Evolutionary conservation across 2,329 filamentous ascomycete genomes (phyloP), one percentile per base, ranked within the genome.

Genomic region (Scleromitrula shiraiana): DNA sequence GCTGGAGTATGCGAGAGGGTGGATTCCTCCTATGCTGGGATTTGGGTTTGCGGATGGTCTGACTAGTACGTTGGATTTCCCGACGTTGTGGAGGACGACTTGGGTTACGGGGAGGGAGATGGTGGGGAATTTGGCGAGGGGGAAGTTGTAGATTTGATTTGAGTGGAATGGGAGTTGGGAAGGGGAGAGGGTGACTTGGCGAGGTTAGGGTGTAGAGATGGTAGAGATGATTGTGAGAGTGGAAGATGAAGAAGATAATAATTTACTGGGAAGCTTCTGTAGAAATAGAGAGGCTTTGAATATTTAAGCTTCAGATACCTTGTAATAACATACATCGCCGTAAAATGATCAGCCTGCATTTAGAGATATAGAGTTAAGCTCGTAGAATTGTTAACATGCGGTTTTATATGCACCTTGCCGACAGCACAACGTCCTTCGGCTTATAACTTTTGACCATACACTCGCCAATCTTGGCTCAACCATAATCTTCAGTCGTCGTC

Each of bases 11-110:
- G 86, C 86, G 39, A 75, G 83, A 57, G 88, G 89, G 54, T 95
- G 88, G 87, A 94, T 95, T 67, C 89, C 89, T 39, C 85, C 85
- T 50, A 95, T 95, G 89, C 72, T 95, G 43, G 85, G 85, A 66
- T 95, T 95, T 66, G 89, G 89, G 51, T 91, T 84, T 65, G 85
- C 88, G 54, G 89, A 95, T 67, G 81, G 78, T 39, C 74, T 95
- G 50, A 79, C 75, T 46, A 89, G 83, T 67, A 95, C 88, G 4
- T 72, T 95, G 56, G 89, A 95, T 67, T 77, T 94, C 64, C 80
- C 78, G n/a, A 95, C 88, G 2, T 67, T 95, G 61, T 93, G 85
- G 84, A 76, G 77, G 60, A 95, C 85, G n/a, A 78, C 78, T 27
- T 73, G 70, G 55, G 74, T 91, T 51, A 94, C 88, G 1, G 88